phyloP scores from a whole-genome alignment of 805 yeast genomes.

The Allodekkera sacchari region DNA sequence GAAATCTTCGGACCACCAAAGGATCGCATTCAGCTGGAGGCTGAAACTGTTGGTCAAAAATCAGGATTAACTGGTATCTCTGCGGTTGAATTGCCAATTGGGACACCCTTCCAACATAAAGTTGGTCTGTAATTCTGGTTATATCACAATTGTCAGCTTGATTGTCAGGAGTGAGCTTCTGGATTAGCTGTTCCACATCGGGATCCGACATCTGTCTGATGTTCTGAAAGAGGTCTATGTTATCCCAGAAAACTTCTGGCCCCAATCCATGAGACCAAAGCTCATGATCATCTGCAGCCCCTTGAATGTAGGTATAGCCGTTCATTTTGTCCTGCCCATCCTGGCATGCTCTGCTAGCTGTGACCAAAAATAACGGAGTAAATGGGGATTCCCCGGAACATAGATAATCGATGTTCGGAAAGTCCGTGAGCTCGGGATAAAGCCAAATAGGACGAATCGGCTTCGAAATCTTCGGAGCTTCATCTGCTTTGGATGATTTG shows the following conservation, averaged over 20 bases:
- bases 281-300: slow-evolving; percentile 94
- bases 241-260: slow-evolving; percentile 51
- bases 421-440: slow-evolving; percentile 35
- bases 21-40: too few species aligned
- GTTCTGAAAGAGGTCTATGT: slow-evolving; percentile 20
- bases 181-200: slow-evolving; percentile 4
- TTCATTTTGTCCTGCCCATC: slow-evolving; percentile 43
- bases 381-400: slow-evolving; percentile 20
- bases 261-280: slow-evolving; percentile 60
- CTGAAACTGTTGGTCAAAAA: too few species aligned
- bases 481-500: too few species aligned
- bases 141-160: background rate
- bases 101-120: slow-evolving; percentile 21
- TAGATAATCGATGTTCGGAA: slow-evolving; percentile 2
- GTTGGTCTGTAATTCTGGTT: slow-evolving; percentile 7
- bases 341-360: slow-evolving; percentile 54
- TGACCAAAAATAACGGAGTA: slow-evolving; percentile 42
- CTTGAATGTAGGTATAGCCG: slow-evolving; percentile 69
- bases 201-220: slow-evolving; percentile 25
- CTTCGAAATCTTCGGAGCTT: slow-evolving; percentile 21
- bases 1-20: slow-evolving; percentile 17
- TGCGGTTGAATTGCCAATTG: too few species aligned
- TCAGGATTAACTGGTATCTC: too few species aligned
- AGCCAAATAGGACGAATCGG: slow-evolving; percentile 65
- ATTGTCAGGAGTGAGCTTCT: background rate